Percentiles rank a stretch among this genome's conserved stretches.
phyloP scores from a whole-genome alignment of 1,139 yeast genomes.

The Blastobotrys buckinghamii region DNA sequence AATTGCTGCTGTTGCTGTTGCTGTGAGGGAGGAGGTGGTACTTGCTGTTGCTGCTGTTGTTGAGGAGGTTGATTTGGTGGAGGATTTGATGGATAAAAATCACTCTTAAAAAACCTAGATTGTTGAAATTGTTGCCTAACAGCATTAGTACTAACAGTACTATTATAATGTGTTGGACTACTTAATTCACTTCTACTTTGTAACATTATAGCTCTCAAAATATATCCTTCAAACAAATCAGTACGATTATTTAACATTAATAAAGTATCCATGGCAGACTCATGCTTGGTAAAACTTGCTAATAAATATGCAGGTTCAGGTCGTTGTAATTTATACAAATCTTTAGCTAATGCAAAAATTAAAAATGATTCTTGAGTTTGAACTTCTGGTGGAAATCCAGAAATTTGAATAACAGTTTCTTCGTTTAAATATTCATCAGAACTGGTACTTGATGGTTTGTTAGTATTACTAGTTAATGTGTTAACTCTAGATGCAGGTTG shows the following conservation, averaged over 20 bases:
- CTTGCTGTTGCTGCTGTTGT: not conserved
- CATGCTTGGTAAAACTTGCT: not conserved
- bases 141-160: not conserved
- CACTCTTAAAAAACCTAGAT: conserved; percentile 3
- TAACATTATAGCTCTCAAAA: not conserved
- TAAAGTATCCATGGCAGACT: not conserved
- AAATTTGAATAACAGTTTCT: not conserved
- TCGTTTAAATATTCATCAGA: not conserved
- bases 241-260: not conserved
- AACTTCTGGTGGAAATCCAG: not conserved
- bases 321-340: conserved; percentile 56
- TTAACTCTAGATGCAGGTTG: no score
- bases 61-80: conserved; percentile 1
- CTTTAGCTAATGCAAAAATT: conserved; percentile 74
- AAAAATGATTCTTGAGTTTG: conserved; percentile 52
- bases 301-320: conserved; percentile 34
- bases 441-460: not conserved
- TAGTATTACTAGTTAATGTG: not conserved
- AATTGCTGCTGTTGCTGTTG: conserved; percentile 6
- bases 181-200: not conserved
- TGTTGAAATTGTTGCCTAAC: conserved; percentile 7
- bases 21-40: not conserved
- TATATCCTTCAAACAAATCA: not conserved
- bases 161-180: not conserved
- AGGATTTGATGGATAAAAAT: not conserved